A percentile compares a stretch with the other conserved stretches of the same genome.
Conservation (phyloP, 257 asterid genomes). For the Solanum chiquidenum region DNA sequence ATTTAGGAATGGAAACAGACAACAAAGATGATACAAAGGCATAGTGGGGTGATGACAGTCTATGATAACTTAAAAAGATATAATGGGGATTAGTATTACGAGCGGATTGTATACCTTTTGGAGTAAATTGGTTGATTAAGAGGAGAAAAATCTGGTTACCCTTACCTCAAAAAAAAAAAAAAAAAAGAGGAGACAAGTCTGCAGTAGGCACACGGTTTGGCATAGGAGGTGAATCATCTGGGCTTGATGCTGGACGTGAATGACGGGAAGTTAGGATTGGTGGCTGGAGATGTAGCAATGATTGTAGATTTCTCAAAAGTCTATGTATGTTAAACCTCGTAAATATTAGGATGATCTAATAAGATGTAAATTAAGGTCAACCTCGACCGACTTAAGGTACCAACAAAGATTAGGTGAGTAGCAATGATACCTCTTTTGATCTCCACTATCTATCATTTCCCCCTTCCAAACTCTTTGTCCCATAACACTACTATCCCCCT, state of each 20-base stretch:
- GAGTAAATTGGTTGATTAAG: not conserved
- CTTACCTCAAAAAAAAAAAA: no score
- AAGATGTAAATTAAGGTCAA: not conserved
- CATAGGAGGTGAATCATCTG: not conserved
- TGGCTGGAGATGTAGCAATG: not conserved
- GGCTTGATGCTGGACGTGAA: not conserved
- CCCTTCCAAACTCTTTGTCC: not conserved
- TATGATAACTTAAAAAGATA: not conserved
- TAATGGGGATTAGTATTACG: not conserved
- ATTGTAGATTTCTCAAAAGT: not conserved
- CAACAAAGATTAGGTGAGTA: not conserved
- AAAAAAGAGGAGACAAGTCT: not conserved
- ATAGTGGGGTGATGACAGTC: not conserved
- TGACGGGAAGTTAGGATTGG: not conserved
- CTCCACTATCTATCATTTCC: not conserved
- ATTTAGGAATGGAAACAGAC: not conserved
- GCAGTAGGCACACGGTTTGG: not conserved
- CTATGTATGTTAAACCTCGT: not conserved
- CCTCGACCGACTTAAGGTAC: not conserved
- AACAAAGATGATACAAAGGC: not conserved
- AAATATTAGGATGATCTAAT: not conserved
- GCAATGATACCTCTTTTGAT: not conserved
- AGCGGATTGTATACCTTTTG: not conserved
- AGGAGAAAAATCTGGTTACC: not conserved
- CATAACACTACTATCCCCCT: not conserved